A percentile compares a stretch with the other conserved stretches of the same genome.
phyloP scores from a whole-genome alignment of 2,329 filamentous ascomycete genomes.

The Monosporascus ibericus region DNA sequence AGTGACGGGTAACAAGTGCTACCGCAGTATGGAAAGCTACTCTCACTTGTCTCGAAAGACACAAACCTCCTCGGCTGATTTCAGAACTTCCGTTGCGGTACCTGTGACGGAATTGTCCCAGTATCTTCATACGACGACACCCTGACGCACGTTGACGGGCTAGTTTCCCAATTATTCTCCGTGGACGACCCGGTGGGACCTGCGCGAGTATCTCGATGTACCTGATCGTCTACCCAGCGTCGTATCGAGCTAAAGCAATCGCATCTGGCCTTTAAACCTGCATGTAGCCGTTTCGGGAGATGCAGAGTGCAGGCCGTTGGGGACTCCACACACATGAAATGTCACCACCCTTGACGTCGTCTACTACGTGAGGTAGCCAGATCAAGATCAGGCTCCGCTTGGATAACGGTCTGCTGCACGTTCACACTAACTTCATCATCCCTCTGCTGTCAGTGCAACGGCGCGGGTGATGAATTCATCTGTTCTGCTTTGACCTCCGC shows the following conservation, averaged over 20 bases:
- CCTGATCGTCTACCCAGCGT: not conserved
- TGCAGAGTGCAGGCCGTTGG: not conserved
- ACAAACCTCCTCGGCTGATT: not conserved
- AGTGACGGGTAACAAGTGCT: not conserved
- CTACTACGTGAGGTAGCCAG: not conserved
- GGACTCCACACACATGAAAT: not conserved
- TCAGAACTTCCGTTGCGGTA: not conserved
- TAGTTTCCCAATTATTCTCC: too few species aligned
- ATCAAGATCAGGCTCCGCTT: not conserved
- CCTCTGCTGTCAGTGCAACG: not conserved
- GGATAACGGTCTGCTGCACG: not conserved
- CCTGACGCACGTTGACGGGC: too few species aligned
- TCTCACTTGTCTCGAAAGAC: not conserved
- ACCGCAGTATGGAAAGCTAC: not conserved
- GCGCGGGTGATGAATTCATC: not conserved
- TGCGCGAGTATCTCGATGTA: not conserved
- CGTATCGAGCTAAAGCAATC: not conserved
- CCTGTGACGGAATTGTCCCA: too few species aligned
- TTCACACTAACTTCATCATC: not conserved
- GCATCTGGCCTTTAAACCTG: not conserved
- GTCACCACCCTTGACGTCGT: not conserved
- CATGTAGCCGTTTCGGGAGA: not conserved
- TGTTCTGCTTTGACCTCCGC: not conserved
- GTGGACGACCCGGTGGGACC: not conserved
- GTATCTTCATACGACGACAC: too few species aligned